These are phyloP conservation scores for Malbranchea zuffiana DNA, from an alignment of 2,329 filamentous ascomycete genomes.

Conservation along the genomic window DNA sequence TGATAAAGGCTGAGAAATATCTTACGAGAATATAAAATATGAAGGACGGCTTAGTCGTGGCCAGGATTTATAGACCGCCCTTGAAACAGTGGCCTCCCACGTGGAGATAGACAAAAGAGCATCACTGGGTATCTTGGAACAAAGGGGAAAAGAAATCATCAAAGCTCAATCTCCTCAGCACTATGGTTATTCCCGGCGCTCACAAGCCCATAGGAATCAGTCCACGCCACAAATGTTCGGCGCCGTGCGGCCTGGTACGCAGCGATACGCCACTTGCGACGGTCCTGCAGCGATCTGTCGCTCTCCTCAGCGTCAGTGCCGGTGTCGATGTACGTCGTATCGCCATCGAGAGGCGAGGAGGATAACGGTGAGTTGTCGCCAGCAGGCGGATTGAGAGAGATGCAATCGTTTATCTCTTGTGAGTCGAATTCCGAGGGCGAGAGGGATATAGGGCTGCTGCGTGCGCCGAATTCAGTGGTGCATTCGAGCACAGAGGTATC, in stretches of 20 bases:
- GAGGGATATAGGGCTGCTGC: constrained; percentile 18
- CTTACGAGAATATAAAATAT: too few relatives aligned
- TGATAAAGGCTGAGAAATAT: too few relatives aligned
- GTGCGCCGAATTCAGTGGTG: neutral
- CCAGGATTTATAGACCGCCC: too few relatives aligned
- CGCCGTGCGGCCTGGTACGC: constrained; percentile 34
- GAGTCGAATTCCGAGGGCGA: constrained; percentile 22
- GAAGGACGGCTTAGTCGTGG: too few relatives aligned
- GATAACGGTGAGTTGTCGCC: too few relatives aligned
- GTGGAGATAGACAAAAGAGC: too few relatives aligned
- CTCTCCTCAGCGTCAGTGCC: neutral
- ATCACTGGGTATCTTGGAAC: too few relatives aligned
- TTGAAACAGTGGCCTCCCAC: too few relatives aligned
- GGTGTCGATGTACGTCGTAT: constrained; percentile 2
- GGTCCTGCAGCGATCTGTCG: constrained; percentile 11
- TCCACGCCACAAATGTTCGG: constrained; percentile 35
- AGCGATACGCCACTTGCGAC: constrained; percentile 17
- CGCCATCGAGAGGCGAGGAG: too few relatives aligned
- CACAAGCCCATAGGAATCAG: constrained; percentile 29
- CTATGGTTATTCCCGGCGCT: constrained; percentile 36
- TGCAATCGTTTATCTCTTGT: constrained; percentile 9
- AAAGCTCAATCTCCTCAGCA: constrained; percentile 34
- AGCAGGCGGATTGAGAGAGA: neutral
- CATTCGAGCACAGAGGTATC: constrained; percentile 6
- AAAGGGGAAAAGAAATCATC: too few relatives aligned